These are phyloP conservation scores for Tylopilus rubrobrunneus DNA, from an alignment of 768 basidiomycete genomes.

Conservation along the genomic window DNA sequence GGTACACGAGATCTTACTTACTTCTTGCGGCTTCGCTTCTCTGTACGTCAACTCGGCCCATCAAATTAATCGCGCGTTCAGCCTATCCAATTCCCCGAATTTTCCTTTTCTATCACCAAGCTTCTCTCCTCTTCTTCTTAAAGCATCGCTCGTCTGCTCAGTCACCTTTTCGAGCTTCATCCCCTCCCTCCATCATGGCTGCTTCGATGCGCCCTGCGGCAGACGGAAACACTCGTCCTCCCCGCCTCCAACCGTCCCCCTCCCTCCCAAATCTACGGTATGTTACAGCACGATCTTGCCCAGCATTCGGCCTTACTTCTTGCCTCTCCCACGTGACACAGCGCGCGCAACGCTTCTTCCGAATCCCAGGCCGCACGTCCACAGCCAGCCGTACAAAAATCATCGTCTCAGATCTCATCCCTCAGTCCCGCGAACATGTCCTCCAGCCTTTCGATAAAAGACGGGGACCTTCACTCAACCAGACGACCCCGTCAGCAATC, in stretches of 20 bases:
- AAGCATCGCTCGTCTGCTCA: conserved; percentile 25
- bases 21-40: conserved; percentile 27
- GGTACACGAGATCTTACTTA: conserved; percentile 21
- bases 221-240: conserved; percentile 33
- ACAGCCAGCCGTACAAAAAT: conserved; percentile 18
- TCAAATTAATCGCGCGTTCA: conserved; percentile 33
- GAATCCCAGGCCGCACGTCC: conserved; percentile 30
- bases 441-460: conserved; percentile 11
- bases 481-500: conserved; percentile 21
- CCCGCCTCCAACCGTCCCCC: conserved; percentile 59
- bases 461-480: conserved; percentile 13
- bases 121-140: conserved; percentile 34
- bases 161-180: conserved; percentile 30
- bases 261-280: conserved; percentile 71
- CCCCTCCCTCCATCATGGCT: conserved; percentile 26
- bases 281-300: conserved; percentile 8
- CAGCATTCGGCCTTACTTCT: conserved; percentile 1
- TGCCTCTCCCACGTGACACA: conserved; percentile 19
- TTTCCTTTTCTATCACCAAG: conserved; percentile 31
- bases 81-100: conserved; percentile 27
- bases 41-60: conserved; percentile 33
- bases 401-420: conserved; percentile 19
- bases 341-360: conserved; percentile 22
- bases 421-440: conserved; percentile 9
- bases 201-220: conserved; percentile 20